Evolutionary conservation across 495 filamentous ascomycete genomes (phyloP).

Genomic region (Pyrenula massariospora): DNA sequence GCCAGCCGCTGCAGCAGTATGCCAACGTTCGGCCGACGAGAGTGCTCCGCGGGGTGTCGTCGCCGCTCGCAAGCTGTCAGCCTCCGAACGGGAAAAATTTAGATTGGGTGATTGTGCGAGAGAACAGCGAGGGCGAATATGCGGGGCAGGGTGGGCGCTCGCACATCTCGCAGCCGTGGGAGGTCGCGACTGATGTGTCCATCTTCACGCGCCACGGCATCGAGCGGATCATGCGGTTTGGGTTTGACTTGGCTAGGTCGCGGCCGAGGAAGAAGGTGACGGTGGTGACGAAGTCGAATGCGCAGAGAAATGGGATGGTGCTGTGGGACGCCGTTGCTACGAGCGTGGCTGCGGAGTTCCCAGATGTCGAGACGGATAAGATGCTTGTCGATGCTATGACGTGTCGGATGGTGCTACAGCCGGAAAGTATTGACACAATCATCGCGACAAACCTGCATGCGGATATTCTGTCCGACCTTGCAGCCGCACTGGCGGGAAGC

Average conservation of each 20-base stretch:
- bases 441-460: constrained; percentile 47
- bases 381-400: constrained; percentile 54
- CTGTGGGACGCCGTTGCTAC: constrained; percentile 43
- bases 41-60: constrained; percentile 34
- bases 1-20: constrained; percentile 43
- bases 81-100: constrained; percentile 17
- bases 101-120: constrained; percentile 46
- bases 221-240: constrained; percentile 44
- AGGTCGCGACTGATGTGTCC: constrained; percentile 39
- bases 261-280: constrained; percentile 37
- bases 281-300: constrained; percentile 50
- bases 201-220: constrained; percentile 42
- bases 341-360: constrained; percentile 33
- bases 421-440: constrained; percentile 40
- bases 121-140: constrained; percentile 48
- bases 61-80: constrained; percentile 32
- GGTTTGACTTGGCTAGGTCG: constrained; percentile 36
- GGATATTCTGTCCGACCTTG: constrained; percentile 47
- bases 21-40: constrained; percentile 44
- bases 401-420: constrained; percentile 41
- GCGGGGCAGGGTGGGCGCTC: constrained; percentile 43
- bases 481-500: constrained; percentile 41
- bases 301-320: constrained; percentile 46
- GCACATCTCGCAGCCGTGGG: constrained; percentile 37
- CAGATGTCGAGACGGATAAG: constrained; percentile 41